Conservation (phyloP, 2,329 filamentous ascomycete genomes). For the Pyricularia pennisetigena region DNA sequence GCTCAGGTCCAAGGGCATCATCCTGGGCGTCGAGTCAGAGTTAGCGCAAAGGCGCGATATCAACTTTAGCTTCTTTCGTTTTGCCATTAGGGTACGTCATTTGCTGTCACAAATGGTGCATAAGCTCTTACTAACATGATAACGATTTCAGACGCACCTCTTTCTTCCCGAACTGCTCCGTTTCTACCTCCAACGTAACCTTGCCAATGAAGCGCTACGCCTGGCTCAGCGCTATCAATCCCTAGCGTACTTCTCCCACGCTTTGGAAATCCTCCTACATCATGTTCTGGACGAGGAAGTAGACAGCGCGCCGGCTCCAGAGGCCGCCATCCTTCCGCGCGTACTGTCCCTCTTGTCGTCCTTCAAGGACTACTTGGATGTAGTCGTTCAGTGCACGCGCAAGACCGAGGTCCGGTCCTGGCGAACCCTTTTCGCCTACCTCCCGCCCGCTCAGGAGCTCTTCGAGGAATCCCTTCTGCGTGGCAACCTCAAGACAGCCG, state of each 20-base stretch:
- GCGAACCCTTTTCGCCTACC: constrained; percentile 84
- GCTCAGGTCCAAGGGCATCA: constrained; percentile 77
- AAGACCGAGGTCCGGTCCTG: constrained; percentile 95
- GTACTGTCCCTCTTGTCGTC: constrained; percentile 58
- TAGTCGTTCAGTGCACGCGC: constrained; percentile 91
- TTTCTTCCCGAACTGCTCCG: constrained; percentile 84
- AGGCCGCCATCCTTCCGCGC: constrained; percentile 53
- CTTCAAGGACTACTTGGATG: constrained; percentile 81
- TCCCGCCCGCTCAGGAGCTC: constrained; percentile 81
- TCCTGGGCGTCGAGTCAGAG: constrained; percentile 86
- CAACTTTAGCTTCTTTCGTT: constrained; percentile 81
- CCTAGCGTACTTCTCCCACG: constrained; percentile 87
- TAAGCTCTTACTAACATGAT: neutral
- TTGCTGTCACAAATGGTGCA: neutral
- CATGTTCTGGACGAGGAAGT: constrained; percentile 92
- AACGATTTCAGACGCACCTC: constrained; percentile 61
- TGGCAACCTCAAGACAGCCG: constrained; percentile 85
- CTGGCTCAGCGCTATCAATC: constrained; percentile 79
- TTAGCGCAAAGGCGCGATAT: constrained; percentile 88
- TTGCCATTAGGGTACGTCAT: constrained; percentile 67
- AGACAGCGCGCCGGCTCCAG: constrained; percentile 49
- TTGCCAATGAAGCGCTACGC: constrained; percentile 69
- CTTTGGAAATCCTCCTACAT: constrained; percentile 83
- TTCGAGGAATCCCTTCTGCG: constrained; percentile 87
- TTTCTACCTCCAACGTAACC: constrained; percentile 65